Base-by-base conservation (phyloP, 106 monocot species). In the Dioscorea dumetorum region DNA sequence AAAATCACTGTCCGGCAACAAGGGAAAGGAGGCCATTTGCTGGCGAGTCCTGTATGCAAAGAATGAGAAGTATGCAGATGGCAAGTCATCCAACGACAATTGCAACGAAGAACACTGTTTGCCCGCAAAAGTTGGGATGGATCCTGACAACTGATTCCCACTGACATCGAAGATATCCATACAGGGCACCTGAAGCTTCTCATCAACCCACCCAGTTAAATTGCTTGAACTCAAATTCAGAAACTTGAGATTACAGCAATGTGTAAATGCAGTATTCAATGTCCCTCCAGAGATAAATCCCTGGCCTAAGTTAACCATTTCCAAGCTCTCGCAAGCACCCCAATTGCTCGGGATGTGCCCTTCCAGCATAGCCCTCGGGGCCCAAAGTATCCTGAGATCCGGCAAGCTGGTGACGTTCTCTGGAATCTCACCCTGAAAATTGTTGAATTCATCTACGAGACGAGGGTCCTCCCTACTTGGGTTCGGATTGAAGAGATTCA, bases 141-240 rank as follows among this genome's bases (percentile, higher is more conserved):
- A 66, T 10, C 94, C 94, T 23, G 85, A 88, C 22, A 94, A 49
- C 48, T 79, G 83, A 79, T 94, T 94, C 32, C 79, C 83, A 73
- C 90, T 91, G 48, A 88, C 72, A 87, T 94, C 94, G 67, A 94
- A 94, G 2, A 85, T 68, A 67, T 82, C 74, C 90, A 94, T 85
- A 60, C 94, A 94, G 70, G 94, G 91, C 22, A 91, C 87, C 18
- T 67, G 74, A 53, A 94, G 79, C 21, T 70, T 76, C 60, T 77
- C 79, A 49, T 49, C 53, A 59, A 94, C 54, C 78, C 76, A 76
- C 50, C 91, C 91, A 0, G 85, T 79, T 69, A 94, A 72, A 61
- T 85, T 87, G 68, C 85, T 91, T 9, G 77, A 85, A 64, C 94
- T 94, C 69, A 94, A 68, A 58, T 94, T 91, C 57, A 94, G 75